Base-by-base conservation (phyloP, 768 basidiomycete genomes). In the Hypholoma fasciculare region DNA sequence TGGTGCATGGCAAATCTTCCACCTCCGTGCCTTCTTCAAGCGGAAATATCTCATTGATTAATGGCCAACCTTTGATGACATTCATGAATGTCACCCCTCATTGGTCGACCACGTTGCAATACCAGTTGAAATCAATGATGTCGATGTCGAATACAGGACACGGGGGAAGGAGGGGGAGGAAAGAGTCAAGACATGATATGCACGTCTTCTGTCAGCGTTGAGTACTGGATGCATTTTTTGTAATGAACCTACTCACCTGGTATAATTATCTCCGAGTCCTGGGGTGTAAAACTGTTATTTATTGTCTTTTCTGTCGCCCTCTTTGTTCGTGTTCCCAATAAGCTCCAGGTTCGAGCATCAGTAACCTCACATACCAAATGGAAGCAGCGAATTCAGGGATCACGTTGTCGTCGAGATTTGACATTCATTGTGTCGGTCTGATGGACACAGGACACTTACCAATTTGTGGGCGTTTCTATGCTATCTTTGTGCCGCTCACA, bases 21-120 rank as follows among this genome's bases (percentile, higher is more conserved):
- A 98, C 69, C 78, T 99, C 13, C 86, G 95, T 47, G 84, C 94
- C 6, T 98, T 91, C 85, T 98, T 98, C 85, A 95, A 93, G 78
- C 84, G 90, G 68, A 97, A 95, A 75, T 94, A 95, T 74, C 87
- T 95, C 68, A 95, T 95, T 67, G 93, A 95, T 68, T 90, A 74
- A 53, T 27, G 8, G 44, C 19, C 17, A n/a, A 23, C 6, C 30
- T 34, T 7, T 34, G 2, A 7, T 34, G 2, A 34, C 44, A 17
- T 46, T 46, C 17, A 46, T n/a, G 12, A 30, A 14, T 49, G 27
- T 27, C 23, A 16, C 3, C 23, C 7, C 13, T 11, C 27, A 27
- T 30, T 49, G 44, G 17, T 26, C 27, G 27, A 42, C 16, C 11
- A 7, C 13, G 40, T 42, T 42, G 13, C 40, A 42, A 42, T 14